phyloP scores from a whole-genome alignment of 2,329 filamentous ascomycete genomes.

The Alternaria sp. region DNA sequence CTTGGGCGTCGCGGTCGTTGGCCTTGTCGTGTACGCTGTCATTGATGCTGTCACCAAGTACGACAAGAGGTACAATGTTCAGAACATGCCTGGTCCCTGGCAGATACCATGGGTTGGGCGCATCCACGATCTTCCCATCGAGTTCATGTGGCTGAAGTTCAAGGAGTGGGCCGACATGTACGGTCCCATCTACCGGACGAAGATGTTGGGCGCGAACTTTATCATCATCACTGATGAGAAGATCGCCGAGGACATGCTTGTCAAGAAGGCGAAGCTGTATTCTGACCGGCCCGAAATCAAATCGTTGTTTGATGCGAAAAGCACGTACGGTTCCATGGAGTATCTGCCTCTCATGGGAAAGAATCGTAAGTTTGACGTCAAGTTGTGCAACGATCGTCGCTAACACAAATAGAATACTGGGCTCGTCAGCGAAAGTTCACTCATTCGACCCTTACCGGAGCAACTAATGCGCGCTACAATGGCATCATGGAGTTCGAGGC shows the following conservation, averaged over 20 bases:
- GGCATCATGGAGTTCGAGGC: conserved; percentile 63
- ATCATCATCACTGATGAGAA: conserved; percentile 62
- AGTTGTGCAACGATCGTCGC: background rate
- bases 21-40: conserved; percentile 49
- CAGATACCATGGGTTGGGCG: conserved; percentile 50
- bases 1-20: conserved; percentile 49
- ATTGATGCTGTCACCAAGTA: conserved; percentile 48
- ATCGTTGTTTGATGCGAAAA: conserved; percentile 64
- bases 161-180: conserved; percentile 49
- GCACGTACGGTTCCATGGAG: conserved; percentile 63
- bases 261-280: conserved; percentile 62
- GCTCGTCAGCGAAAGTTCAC: conserved; percentile 63
- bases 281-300: conserved; percentile 61
- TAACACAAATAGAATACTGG: conserved; percentile 59
- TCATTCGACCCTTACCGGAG: conserved; percentile 61
- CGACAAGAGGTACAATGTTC: conserved; percentile 49
- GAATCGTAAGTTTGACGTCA: conserved; percentile 56
- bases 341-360: conserved; percentile 66
- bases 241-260: conserved; percentile 62
- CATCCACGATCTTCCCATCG: conserved; percentile 49
- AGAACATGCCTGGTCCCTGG: conserved; percentile 53
- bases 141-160: conserved; percentile 63
- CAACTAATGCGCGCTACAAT: conserved; percentile 56
- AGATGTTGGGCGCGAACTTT: conserved; percentile 55
- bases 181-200: conserved; percentile 49